Conservation (phyloP, 73 alveolate species). For the Stentor coeruleus region DNA sequence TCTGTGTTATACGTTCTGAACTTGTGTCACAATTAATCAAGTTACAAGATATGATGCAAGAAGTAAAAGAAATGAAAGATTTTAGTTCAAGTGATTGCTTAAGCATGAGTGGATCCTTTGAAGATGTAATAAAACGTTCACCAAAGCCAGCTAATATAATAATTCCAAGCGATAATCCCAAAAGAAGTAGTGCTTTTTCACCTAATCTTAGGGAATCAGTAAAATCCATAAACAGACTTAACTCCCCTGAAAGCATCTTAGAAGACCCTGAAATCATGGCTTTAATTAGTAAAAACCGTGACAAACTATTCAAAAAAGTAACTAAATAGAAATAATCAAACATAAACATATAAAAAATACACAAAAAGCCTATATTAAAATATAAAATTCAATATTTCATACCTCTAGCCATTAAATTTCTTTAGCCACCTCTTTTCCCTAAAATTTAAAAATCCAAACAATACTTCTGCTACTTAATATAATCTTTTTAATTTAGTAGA, state of each 20-base stretch:
- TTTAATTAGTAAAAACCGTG: neutral
- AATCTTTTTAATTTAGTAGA: too few species aligned
- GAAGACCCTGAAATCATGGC: constrained; percentile 11
- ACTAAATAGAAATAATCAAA: neutral
- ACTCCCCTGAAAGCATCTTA: neutral
- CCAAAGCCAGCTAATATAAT: too few species aligned
- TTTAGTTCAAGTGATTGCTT: neutral
- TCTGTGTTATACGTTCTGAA: neutral
- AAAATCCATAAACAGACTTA: neutral
- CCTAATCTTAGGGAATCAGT: neutral
- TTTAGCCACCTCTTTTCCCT: too few species aligned
- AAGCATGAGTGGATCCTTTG: neutral
- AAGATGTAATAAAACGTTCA: neutral
- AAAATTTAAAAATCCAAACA: too few species aligned
- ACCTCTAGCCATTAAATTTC: too few species aligned
- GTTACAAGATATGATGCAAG: neutral
- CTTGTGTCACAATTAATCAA: neutral
- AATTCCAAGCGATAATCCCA: too few species aligned
- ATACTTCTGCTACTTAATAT: too few species aligned
- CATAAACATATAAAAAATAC: too few species aligned
- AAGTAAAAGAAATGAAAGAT: neutral
- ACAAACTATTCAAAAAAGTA: neutral
- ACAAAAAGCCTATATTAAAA: too few species aligned
- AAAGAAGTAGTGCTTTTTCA: too few species aligned
- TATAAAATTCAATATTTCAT: too few species aligned